Conservation (phyloP, 1,284 basidiomycete species). For the Flammula alnicola region DNA sequence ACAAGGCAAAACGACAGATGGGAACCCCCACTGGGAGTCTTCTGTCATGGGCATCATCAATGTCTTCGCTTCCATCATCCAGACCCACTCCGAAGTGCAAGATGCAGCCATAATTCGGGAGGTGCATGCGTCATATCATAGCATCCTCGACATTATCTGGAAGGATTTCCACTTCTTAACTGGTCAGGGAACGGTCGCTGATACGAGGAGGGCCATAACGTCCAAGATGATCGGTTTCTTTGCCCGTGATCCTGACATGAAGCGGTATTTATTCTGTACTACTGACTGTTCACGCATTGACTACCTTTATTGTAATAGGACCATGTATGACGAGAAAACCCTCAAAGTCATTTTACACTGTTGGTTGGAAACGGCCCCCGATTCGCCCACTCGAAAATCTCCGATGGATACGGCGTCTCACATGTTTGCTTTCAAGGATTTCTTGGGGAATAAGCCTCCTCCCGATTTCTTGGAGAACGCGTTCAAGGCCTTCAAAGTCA, state of each 20-base stretch:
- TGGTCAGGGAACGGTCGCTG: not conserved
- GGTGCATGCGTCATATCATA: constrained; percentile 3
- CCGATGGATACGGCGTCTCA: not conserved
- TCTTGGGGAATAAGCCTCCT: not conserved
- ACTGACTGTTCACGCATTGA: not conserved
- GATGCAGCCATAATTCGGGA: constrained; percentile 7
- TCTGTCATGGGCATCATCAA: constrained; percentile 8
- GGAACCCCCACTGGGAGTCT: constrained; percentile 3
- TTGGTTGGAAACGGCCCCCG: constrained; percentile 6
- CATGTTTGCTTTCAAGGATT: not conserved
- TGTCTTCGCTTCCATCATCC: constrained; percentile 2
- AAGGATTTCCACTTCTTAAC: constrained; percentile 8
- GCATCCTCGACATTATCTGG: constrained; percentile 3
- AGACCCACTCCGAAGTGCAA: not conserved
- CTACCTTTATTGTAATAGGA: not conserved
- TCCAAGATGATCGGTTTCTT: constrained; percentile 6
- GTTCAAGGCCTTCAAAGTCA: constrained; percentile 7
- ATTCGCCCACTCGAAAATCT: not conserved
- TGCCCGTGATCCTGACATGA: constrained; percentile 1
- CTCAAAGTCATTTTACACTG: constrained; percentile 7
- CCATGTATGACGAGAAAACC: constrained; percentile 8
- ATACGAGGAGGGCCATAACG: constrained; percentile 1
- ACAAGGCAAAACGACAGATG: constrained; percentile 1
- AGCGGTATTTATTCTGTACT: not conserved
- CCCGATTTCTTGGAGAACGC: not conserved